Percentiles rank a stretch among this genome's conserved stretches.
These are phyloP conservation scores for Macrophomina tecta DNA, from an alignment of 2,329 filamentous ascomycete species.

Conservation along the genomic window DNA sequence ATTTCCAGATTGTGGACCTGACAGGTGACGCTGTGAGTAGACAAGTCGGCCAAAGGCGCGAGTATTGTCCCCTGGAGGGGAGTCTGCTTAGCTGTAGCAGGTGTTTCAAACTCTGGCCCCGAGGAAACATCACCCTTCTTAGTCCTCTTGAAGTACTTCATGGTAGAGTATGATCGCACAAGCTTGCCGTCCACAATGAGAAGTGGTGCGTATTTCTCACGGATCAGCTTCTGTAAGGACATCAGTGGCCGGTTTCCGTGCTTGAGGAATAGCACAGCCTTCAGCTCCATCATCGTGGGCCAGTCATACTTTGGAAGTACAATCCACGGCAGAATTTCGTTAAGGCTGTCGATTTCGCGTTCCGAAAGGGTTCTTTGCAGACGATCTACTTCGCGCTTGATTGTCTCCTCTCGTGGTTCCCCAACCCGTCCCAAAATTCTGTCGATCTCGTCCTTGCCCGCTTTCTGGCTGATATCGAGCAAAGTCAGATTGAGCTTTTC, in stretches of 20 bases:
- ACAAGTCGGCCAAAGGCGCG: neutral
- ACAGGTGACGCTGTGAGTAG: neutral
- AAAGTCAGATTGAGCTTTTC: slow-evolving; percentile 4
- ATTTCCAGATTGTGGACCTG: neutral
- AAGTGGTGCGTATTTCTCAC: slow-evolving; percentile 3
- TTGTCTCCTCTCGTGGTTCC: neutral
- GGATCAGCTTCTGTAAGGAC: neutral
- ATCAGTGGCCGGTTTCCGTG: neutral
- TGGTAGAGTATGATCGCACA: slow-evolving; percentile 2
- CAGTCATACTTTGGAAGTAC: slow-evolving; percentile 6
- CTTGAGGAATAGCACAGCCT: slow-evolving; percentile 6
- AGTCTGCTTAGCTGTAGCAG: neutral
- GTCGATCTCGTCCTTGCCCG: neutral
- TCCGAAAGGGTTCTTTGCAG: neutral
- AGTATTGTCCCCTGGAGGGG: neutral
- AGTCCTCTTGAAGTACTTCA: slow-evolving; percentile 15
- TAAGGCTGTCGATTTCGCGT: slow-evolving; percentile 3
- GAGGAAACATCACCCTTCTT: neutral
- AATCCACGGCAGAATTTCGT: slow-evolving; percentile 7
- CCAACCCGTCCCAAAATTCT: neutral
- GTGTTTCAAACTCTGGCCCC: neutral
- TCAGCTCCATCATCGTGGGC: neutral
- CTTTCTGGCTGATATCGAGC: neutral
- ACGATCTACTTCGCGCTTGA: neutral
- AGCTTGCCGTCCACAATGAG: slow-evolving; percentile 1